These are phyloP conservation scores for Eucalyptus pauciflora DNA, from an alignment of 345 rosid genomes.

Conservation along the genomic window DNA sequence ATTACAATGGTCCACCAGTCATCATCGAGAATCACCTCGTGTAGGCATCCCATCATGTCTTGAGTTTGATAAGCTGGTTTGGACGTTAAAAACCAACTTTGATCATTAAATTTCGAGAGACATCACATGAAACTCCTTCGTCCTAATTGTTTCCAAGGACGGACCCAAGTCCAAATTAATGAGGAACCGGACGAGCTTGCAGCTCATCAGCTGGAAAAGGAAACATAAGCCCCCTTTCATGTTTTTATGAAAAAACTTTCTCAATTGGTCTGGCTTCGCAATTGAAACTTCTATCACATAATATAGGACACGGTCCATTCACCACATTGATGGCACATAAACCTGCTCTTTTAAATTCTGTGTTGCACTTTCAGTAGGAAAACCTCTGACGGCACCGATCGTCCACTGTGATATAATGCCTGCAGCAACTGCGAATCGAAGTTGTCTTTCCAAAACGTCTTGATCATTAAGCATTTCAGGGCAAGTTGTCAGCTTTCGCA, in stretches of 20 bases:
- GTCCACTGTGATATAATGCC: conserved; percentile 97
- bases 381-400: conserved; percentile 79
- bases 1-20: neutral
- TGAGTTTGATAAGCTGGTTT: neutral
- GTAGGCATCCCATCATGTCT: neutral
- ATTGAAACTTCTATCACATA: neutral
- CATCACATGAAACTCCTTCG: neutral
- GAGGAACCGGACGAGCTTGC: neutral
- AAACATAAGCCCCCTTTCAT: neutral
- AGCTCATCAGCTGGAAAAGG: neutral
- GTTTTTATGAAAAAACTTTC: neutral
- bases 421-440: conserved; percentile 76
- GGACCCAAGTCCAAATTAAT: neutral
- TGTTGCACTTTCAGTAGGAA: conserved; percentile 84
- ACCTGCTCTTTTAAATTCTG: conserved; percentile 93
- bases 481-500: conserved; percentile 64
- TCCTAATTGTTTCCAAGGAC: neutral
- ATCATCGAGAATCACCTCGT: neutral
- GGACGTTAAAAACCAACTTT: neutral
- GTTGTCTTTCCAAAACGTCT: conserved; percentile 75
- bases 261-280: neutral
- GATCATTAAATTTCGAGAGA: neutral
- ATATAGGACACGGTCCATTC: neutral
- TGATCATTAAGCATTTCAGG: conserved; percentile 77
- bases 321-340: conserved; percentile 96